phyloP scores from a whole-genome alignment of 1,284 basidiomycete species.

The Ustilago cynodontis region DNA sequence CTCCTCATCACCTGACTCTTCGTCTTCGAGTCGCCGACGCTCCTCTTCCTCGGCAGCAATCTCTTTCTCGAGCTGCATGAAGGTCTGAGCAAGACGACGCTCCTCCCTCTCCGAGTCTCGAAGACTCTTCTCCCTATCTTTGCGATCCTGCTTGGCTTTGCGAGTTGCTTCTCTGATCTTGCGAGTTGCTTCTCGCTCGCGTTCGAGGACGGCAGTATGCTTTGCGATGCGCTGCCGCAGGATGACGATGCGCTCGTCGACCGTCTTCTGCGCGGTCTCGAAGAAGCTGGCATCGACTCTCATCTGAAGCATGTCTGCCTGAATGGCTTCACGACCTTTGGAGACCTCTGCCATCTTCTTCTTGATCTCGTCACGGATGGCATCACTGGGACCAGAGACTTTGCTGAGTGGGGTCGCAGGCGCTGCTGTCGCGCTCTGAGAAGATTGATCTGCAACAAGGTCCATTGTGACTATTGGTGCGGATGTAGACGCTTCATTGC shows the following conservation, averaged over 20 bases:
- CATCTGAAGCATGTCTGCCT: slow-evolving; percentile 51
- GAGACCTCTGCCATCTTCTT: slow-evolving; percentile 44
- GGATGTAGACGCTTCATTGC: neutral
- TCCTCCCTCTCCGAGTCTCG: slow-evolving; percentile 41
- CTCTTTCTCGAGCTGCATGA: slow-evolving; percentile 37
- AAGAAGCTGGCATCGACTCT: slow-evolving; percentile 51
- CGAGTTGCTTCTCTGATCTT: slow-evolving; percentile 38
- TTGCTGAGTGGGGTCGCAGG: slow-evolving; percentile 2
- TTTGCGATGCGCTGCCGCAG: slow-evolving; percentile 46
- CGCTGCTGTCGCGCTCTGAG: neutral
- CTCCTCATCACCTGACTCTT: slow-evolving; percentile 26
- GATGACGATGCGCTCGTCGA: slow-evolving; percentile 45
- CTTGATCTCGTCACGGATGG: slow-evolving; percentile 43
- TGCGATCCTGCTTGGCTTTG: slow-evolving; percentile 42
- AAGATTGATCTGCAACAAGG: neutral
- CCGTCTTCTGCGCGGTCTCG: slow-evolving; percentile 49
- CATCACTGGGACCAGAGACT: slow-evolving; percentile 26
- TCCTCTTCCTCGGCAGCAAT: slow-evolving; percentile 45
- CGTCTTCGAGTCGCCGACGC: slow-evolving; percentile 32
- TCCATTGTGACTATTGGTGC: neutral
- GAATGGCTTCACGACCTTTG: slow-evolving; percentile 39
- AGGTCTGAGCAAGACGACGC: slow-evolving; percentile 26
- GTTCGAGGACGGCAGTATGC: slow-evolving; percentile 28
- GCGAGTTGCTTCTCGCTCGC: slow-evolving; percentile 45
- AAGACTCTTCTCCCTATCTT: slow-evolving; percentile 35